phyloP scores from a whole-genome alignment of 345 rosid genomes.

The Trapa incisa region DNA sequence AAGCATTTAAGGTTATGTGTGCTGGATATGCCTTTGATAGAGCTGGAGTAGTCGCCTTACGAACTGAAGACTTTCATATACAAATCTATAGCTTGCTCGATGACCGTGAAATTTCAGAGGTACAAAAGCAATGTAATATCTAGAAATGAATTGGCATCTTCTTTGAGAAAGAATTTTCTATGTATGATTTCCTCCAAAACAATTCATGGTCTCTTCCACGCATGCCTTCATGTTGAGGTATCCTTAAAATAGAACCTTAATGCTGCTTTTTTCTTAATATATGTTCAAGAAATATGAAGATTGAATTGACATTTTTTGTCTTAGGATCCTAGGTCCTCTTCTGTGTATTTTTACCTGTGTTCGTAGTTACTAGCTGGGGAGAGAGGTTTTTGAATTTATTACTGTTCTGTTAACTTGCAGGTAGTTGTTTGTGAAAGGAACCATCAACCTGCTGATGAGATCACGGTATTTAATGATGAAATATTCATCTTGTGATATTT shows the following conservation, averaged over 20 bases:
- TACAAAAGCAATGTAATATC: conserved; percentile 13
- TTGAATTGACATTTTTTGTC: background rate
- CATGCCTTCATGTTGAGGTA: background rate
- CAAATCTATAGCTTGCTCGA: conserved; percentile 77
- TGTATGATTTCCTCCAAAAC: too few species aligned
- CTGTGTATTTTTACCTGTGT: background rate
- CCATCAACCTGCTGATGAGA: conserved; percentile 86
- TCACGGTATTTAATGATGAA: conserved; percentile 42
- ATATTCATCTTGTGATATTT: conserved; percentile 3
- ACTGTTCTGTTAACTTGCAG: conserved; percentile 22
- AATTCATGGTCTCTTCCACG: background rate
- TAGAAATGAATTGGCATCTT: background rate
- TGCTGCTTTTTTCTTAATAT: background rate
- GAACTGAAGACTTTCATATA: conserved; percentile 66
- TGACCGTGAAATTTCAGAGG: conserved; percentile 82
- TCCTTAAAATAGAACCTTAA: too few species aligned
- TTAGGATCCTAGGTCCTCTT: background rate
- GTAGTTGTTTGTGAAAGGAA: conserved; percentile 95
- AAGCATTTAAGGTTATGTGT: conserved; percentile 28
- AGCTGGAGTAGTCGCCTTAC: conserved; percentile 64
- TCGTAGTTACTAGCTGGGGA: background rate
- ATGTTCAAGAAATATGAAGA: background rate
- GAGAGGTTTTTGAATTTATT: background rate
- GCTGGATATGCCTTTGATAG: conserved; percentile 57
- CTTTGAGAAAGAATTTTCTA: background rate